Conservation (phyloP, 805 yeast genomes). For the Cyberlindnera xishuangbannaensis region DNA sequence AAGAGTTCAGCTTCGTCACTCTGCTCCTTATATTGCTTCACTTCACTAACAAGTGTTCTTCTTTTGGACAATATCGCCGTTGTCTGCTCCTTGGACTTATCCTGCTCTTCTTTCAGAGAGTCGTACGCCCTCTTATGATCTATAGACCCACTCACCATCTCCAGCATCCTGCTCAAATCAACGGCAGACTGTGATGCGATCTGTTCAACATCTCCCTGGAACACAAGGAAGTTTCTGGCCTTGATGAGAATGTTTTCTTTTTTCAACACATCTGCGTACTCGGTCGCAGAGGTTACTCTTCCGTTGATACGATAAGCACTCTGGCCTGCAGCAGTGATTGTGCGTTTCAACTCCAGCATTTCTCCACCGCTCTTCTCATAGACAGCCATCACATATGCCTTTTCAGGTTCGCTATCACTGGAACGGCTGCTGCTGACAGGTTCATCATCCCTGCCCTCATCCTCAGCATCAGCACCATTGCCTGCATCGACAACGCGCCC, state of each 20-base stretch:
- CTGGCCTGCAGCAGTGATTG: constrained; percentile 50
- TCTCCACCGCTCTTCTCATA: constrained; percentile 63
- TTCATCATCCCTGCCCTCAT: too few relatives aligned
- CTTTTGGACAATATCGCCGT: constrained; percentile 61
- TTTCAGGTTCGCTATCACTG: too few relatives aligned
- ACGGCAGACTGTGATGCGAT: constrained; percentile 81
- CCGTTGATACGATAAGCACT: constrained; percentile 67
- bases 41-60: constrained; percentile 65
- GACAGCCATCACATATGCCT: constrained; percentile 73
- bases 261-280: constrained; percentile 62
- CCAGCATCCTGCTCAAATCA: constrained; percentile 70
- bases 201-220: constrained; percentile 95
- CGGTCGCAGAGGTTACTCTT: constrained; percentile 50
- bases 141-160: constrained; percentile 76
- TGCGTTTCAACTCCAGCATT: constrained; percentile 54
- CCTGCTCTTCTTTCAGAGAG: constrained; percentile 53
- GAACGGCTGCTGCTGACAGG: too few relatives aligned
- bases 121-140: constrained; percentile 68
- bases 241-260: constrained; percentile 77
- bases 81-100: constrained; percentile 57
- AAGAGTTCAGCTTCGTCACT: constrained; percentile 64
- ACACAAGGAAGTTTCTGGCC: constrained; percentile 87
- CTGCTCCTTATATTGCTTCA: constrained; percentile 74
- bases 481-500: constrained; percentile 42
- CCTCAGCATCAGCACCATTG: constrained; percentile 19